Base-by-base conservation (phyloP, 306 rosid species). In the Arachis hypogaea region DNA sequence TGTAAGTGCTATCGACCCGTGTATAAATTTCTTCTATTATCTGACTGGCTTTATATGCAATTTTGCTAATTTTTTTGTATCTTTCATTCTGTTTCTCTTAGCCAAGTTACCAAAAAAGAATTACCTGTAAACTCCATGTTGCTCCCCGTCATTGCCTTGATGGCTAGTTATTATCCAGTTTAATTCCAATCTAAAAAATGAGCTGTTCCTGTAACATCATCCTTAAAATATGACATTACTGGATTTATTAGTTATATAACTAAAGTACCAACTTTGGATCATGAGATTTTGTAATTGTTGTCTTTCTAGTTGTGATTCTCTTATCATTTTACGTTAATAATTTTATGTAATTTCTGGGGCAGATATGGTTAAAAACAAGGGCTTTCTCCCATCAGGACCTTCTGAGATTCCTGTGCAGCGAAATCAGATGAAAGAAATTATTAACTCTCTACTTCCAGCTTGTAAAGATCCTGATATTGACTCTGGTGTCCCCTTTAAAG, bases 301-400 rank as follows among this genome's bases (percentile, higher is more conserved):
- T 56, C 56, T 46, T 6, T 72, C 41, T 50, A 47, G 28, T 66
- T 66, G 5, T 5, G 4, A 59, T 60, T 29, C 22, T 55, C 18
- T 8, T 68, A 51, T 75, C 69, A 30, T 57, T 76, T 62, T 69
- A 38, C 7, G 58, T 54, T 30, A 61, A 61, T 14, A 68, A 66
- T 40, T 63, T 38, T 56, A 55, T 73, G 7, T 71, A 83, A 11
- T 63, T 77, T 61, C 12, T 78, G 66, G 80, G 55, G 78, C 88
- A 95, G 99, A 90, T 89, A 95, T 95, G 99, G 99, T 95, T 63
- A 95, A 95, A 81, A 95, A 95, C 76, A 95, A 95, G 84, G 99
- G 99, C 57, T 95, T 95, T 88, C 84, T 92, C 78, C 99, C 99
- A 10, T 95, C 99, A 3, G 99, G 98, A 73, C 99, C 99, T 75